phyloP scores from a whole-genome alignment of 768 basidiomycete species.

The Suillus alpinus region DNA sequence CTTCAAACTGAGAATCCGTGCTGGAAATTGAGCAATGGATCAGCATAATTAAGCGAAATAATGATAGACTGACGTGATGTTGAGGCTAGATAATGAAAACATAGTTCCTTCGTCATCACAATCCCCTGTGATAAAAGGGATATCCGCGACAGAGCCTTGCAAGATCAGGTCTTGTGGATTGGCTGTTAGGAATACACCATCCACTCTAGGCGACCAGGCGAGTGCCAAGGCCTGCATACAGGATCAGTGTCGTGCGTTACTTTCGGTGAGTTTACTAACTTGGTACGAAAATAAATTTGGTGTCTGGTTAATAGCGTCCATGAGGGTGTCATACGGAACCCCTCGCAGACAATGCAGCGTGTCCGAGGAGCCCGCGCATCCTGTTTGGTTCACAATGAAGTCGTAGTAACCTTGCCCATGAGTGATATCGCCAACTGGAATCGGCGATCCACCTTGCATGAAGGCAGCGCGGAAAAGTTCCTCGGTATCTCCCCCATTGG shows the following conservation, averaged over 20 bases:
- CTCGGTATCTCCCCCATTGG: slow-evolving; percentile 21
- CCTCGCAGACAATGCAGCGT: slow-evolving; percentile 33
- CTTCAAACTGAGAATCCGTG: slow-evolving; percentile 22
- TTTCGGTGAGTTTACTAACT: slow-evolving; percentile 13
- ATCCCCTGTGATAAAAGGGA: slow-evolving; percentile 25
- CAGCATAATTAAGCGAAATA: background rate
- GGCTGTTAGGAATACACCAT: slow-evolving; percentile 36
- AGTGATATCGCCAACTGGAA: slow-evolving; percentile 18
- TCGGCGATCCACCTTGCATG: slow-evolving; percentile 43
- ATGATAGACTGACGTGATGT: slow-evolving; percentile 40
- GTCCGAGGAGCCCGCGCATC: slow-evolving; percentile 27
- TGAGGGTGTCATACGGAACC: slow-evolving; percentile 28
- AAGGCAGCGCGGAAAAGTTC: slow-evolving; percentile 25
- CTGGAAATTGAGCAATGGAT: slow-evolving; percentile 7
- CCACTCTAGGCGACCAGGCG: slow-evolving; percentile 38
- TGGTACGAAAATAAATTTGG: slow-evolving; percentile 32
- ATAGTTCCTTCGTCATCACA: slow-evolving; percentile 43
- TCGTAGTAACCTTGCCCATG: slow-evolving; percentile 29
- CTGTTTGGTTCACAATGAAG: slow-evolving; percentile 24
- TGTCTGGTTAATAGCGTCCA: slow-evolving; percentile 30
- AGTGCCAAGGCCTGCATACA: slow-evolving; percentile 17
- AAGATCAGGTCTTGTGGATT: slow-evolving; percentile 30
- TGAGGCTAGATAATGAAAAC: slow-evolving; percentile 45
- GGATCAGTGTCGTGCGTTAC: background rate
- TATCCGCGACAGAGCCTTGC: slow-evolving; percentile 33